These are phyloP conservation scores for Phycomyces nitens DNA, from an alignment of 192 early-diverging fungal species.

Conservation along the genomic window DNA sequence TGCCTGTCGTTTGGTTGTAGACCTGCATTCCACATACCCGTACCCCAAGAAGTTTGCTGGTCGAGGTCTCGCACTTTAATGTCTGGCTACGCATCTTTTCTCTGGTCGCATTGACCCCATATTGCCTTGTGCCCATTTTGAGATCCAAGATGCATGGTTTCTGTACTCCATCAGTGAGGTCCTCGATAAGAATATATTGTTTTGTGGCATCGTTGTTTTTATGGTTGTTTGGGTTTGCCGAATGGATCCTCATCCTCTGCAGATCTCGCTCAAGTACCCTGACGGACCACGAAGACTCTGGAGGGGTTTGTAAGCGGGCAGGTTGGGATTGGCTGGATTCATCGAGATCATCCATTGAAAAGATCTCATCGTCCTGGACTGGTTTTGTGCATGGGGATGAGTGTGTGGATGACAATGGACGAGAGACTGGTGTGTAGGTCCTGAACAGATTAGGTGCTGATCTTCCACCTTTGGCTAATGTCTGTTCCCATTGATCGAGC, in stretches of 20 bases:
- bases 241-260: not conserved
- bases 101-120: conserved; percentile 81
- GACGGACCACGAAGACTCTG: no score
- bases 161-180: conserved; percentile 85
- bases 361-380: not conserved
- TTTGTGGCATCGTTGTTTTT: conserved; percentile 37
- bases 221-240: not conserved
- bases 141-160: conserved; percentile 94
- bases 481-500: no score
- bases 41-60: conserved; percentile 88
- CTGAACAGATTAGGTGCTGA: no score
- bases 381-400: not conserved
- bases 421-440: no score
- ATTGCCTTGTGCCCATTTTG: conserved; percentile 98
- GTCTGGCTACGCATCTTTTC: conserved; percentile 87
- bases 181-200: conserved; percentile 91
- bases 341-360: conserved; percentile 16
- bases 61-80: conserved; percentile 88
- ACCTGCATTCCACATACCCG: conserved; percentile 99
- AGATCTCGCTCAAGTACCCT: conserved; percentile 8
- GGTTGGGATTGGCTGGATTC: not conserved
- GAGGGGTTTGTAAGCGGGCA: no score
- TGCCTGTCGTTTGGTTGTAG: conserved; percentile 69
- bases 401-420: no score
- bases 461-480: no score